Conservation (phyloP, 495 filamentous ascomycete species). For the Talaromyces adpressus region DNA sequence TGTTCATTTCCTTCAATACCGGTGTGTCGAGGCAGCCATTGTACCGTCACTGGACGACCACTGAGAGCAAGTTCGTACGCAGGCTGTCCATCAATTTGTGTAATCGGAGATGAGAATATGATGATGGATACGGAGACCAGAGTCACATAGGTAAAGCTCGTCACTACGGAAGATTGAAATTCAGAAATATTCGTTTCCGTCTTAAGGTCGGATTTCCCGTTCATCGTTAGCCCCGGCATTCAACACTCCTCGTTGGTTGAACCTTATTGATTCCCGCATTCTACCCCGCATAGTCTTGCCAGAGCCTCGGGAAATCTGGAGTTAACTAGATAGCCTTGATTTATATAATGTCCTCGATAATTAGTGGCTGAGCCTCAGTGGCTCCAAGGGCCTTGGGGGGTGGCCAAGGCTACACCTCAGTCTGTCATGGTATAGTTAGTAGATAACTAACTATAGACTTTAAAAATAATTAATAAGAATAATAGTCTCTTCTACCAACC, state of each 20-base stretch:
- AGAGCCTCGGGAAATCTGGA: neutral
- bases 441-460: too few relatives aligned
- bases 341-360: too few relatives aligned
- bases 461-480: too few relatives aligned
- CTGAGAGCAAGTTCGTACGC: neutral
- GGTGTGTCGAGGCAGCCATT: neutral
- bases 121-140: neutral
- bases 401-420: too few relatives aligned
- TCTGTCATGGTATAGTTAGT: too few relatives aligned
- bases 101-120: neutral
- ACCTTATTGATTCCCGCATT: neutral
- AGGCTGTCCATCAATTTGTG: neutral
- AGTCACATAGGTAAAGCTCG: too few relatives aligned
- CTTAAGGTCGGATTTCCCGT: neutral
- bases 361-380: too few relatives aligned
- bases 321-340: neutral
- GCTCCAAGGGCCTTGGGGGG: too few relatives aligned
- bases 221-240: neutral
- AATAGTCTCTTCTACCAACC: too few relatives aligned
- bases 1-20: neutral
- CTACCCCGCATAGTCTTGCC: neutral
- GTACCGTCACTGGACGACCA: neutral
- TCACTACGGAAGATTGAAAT: neutral
- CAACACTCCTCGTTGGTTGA: neutral
- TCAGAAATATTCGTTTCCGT: neutral